These are phyloP conservation scores for Galerina sulciceps DNA, from an alignment of 768 basidiomycete genomes.

Conservation along the genomic window DNA sequence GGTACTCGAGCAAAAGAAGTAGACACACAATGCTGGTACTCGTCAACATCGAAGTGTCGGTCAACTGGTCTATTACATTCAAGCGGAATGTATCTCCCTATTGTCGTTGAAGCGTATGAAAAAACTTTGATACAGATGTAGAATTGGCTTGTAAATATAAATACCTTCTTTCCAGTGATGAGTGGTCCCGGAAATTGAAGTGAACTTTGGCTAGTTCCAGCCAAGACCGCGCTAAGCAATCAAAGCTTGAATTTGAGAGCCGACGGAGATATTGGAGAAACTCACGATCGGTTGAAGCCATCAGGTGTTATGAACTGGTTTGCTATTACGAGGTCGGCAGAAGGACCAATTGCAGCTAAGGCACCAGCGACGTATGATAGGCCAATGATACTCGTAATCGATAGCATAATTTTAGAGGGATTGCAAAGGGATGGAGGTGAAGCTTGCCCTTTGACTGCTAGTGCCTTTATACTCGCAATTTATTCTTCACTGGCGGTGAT, in stretches of 20 bases:
- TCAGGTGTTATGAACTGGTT: slow-evolving; percentile 52
- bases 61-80: slow-evolving; percentile 51
- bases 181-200: slow-evolving; percentile 32
- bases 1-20: neutral
- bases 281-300: slow-evolving; percentile 48
- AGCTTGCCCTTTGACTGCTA: too few species aligned
- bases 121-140: too few species aligned
- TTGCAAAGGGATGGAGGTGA: too few species aligned
- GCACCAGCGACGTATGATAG: neutral
- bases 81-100: slow-evolving; percentile 49
- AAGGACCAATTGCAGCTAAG: slow-evolving; percentile 29
- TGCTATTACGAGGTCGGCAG: slow-evolving; percentile 38
- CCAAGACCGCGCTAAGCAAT: slow-evolving; percentile 1
- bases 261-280: neutral
- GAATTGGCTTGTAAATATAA: neutral
- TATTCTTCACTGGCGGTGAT: too few species aligned
- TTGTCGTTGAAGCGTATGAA: neutral
- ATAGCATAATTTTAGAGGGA: neutral
- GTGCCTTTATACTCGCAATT: too few species aligned
- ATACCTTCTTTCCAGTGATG: slow-evolving; percentile 32
- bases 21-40: slow-evolving; percentile 54
- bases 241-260: neutral
- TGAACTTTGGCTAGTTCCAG: slow-evolving; percentile 19
- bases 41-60: slow-evolving; percentile 52
- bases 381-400: neutral